These are phyloP conservation scores for Rhodotorula toruloides DNA, from an alignment of 768 basidiomycete genomes.

Conservation along the genomic window DNA sequence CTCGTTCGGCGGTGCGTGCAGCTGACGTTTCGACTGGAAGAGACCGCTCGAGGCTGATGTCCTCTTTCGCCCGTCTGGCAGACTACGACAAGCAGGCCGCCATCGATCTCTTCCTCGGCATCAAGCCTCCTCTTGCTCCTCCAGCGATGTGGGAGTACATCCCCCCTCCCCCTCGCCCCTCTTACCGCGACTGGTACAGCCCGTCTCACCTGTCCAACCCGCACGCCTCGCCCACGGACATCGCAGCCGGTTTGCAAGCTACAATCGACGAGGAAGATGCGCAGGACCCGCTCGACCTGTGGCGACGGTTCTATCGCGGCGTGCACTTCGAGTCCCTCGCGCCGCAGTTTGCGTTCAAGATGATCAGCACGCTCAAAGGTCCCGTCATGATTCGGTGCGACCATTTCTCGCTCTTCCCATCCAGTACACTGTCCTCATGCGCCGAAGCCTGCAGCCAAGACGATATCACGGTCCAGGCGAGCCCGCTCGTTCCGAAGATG, in stretches of 20 bases:
- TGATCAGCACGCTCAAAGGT: too few relatives aligned
- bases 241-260: conserved; percentile 57
- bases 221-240: conserved; percentile 58
- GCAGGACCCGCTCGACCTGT: conserved; percentile 52
- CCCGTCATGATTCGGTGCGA: too few relatives aligned
- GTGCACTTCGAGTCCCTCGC: conserved; percentile 14
- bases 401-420: neutral
- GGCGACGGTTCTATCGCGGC: conserved; percentile 85
- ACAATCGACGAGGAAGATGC: conserved; percentile 54
- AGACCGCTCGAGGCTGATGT: neutral
- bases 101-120: conserved; percentile 92
- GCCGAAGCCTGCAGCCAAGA: neutral
- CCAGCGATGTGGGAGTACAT: conserved; percentile 8
- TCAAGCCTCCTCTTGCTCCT: conserved; percentile 30
- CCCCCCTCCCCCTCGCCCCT: conserved; percentile 55
- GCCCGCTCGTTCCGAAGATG: neutral
- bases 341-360: too few relatives aligned
- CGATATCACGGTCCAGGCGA: neutral
- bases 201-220: conserved; percentile 37
- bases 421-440: neutral
- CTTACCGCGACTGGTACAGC: conserved; percentile 81
- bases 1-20: conserved; percentile 66
- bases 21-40: neutral
- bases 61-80: conserved; percentile 42
- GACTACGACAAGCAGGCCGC: conserved; percentile 96